Percentiles rank a stretch among this genome's conserved stretches.
Evolutionary conservation across 2,329 filamentous ascomycete genomes (phyloP).

Genomic region (Cordyceps farinosa): DNA sequence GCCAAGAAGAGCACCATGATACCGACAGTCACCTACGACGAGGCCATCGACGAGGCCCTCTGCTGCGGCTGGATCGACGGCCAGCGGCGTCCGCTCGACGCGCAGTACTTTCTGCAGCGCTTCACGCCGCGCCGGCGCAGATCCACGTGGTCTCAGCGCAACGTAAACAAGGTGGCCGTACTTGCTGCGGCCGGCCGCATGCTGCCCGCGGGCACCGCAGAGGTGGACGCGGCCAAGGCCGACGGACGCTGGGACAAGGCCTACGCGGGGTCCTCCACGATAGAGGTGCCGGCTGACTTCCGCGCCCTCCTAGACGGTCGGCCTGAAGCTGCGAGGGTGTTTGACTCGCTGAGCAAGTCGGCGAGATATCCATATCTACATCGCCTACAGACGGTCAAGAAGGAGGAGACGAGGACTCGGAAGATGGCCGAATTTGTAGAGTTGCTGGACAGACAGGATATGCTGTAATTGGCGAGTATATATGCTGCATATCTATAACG

Average conservation of each 20-base stretch:
- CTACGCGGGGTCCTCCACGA: conserved; percentile 48
- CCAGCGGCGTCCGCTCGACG: conserved; percentile 43
- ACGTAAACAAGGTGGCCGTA: conserved; percentile 48
- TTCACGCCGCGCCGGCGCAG: conserved; percentile 55
- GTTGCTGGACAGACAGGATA: conserved; percentile 35
- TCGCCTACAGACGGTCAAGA: conserved; percentile 42
- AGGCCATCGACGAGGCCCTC: conserved; percentile 55
- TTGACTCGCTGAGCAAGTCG: conserved; percentile 41
- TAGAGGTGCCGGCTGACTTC: conserved; percentile 48
- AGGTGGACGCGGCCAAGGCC: conserved; percentile 51
- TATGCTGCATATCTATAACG: background rate
- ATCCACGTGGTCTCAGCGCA: conserved; percentile 58
- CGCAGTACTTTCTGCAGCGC: conserved; percentile 48
- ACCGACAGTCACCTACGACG: conserved; percentile 43
- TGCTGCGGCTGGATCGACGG: conserved; percentile 64
- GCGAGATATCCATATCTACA: conserved; percentile 45
- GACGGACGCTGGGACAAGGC: conserved; percentile 58
- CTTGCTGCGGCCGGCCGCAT: conserved; percentile 47
- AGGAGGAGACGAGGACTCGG: conserved; percentile 32
- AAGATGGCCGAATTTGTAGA: conserved; percentile 41
- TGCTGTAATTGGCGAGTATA: conserved; percentile 21
- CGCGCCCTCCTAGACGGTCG: conserved; percentile 35
- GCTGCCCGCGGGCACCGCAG: conserved; percentile 43
- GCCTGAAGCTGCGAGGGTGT: conserved; percentile 30
- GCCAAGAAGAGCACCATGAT: conserved; percentile 44